Base-by-base conservation (phyloP, 768 basidiomycete species). In the Tylopilus sp. region DNA sequence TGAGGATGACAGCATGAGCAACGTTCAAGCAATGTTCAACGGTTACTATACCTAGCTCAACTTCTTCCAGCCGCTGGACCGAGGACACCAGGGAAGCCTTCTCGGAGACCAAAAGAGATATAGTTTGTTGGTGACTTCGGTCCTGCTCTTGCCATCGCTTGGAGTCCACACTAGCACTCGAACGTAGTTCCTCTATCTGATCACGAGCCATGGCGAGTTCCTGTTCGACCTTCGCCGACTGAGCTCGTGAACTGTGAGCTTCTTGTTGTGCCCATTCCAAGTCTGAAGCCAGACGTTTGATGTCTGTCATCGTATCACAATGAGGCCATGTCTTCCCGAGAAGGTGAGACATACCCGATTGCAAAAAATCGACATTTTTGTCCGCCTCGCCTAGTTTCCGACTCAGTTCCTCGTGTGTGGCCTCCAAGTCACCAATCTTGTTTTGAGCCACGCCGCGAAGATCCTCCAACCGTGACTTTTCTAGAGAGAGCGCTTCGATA, bases 81-180 rank as follows among this genome's bases (percentile, higher is more conserved):
- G 84, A 80, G n/a, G 78, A 65, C 16, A 74, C 71, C 31, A 89
- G 73, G 19, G 78, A 74, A 8, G 81, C 78, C 67, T 88, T 89
- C 62, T 89, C 88, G 3, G 83, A 78, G 19, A 92, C 88, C 14
- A 94, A 75, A n/a, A 87, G 66, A 42, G 85, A 76, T 52, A 94
- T 89, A 0, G 87, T 88, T 60, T 84, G 84, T 54, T 82, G 83
- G 59, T 87, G 85, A 60, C 78, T 85, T 58, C 80, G 76, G 41
- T 77, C 67, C 34, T 68, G 67, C 13, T 68, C 64, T 17, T 67
- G 66, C 49, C 66, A 63, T 30, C 49, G 63, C 38, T 44, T 45
- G 8, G 58, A 57, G 33, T 56, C 49, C 3, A 21, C 50, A 3
- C 48, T 6, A 31, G 61, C 63, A 33, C 43, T 59, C 17, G 54